Evolutionary conservation across 352 stramenopile genomes (phyloP).

Genomic region (Pythium phragmitis): DNA sequence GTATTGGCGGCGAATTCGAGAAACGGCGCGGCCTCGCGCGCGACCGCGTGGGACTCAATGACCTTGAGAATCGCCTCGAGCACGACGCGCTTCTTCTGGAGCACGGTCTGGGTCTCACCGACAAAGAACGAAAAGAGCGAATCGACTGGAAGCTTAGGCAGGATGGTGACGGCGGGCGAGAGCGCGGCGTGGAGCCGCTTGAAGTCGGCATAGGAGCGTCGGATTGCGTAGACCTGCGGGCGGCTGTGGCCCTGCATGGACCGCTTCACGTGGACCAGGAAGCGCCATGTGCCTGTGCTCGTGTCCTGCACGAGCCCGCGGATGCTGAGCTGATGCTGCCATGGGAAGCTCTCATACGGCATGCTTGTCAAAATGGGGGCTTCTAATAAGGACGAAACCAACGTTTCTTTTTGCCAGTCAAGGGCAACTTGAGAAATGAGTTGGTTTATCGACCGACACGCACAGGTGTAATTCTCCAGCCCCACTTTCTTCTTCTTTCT

Average conservation of each 20-base stretch:
- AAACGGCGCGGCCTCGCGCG: constrained; percentile 57
- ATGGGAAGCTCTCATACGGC: constrained; percentile 78
- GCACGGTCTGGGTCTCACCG: constrained; percentile 60
- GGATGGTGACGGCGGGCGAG: constrained; percentile 40
- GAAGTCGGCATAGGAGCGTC: constrained; percentile 68
- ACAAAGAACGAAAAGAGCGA: constrained; percentile 65
- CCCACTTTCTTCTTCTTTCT: neutral
- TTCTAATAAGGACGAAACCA: constrained; percentile 9
- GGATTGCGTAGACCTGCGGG: constrained; percentile 51
- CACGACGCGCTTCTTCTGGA: constrained; percentile 65
- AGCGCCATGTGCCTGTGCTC: constrained; percentile 56
- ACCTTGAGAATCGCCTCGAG: constrained; percentile 60
- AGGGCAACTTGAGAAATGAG: constrained; percentile 15
- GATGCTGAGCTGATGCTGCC: constrained; percentile 58
- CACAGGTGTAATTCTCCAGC: neutral
- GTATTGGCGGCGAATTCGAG: constrained; percentile 66
- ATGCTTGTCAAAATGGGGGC: constrained; percentile 28
- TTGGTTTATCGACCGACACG: neutral
- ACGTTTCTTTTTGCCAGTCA: neutral
- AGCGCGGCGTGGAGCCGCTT: constrained; percentile 61
- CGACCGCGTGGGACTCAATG: constrained; percentile 54
- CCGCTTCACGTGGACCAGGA: constrained; percentile 57
- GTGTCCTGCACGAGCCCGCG: constrained; percentile 64
- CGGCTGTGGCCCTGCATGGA: constrained; percentile 30
- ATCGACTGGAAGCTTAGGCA: constrained; percentile 53